Percentiles rank a stretch among this genome's conserved stretches.
phyloP scores from a whole-genome alignment of 495 filamentous ascomycete species.

The Letharia columbiana region DNA sequence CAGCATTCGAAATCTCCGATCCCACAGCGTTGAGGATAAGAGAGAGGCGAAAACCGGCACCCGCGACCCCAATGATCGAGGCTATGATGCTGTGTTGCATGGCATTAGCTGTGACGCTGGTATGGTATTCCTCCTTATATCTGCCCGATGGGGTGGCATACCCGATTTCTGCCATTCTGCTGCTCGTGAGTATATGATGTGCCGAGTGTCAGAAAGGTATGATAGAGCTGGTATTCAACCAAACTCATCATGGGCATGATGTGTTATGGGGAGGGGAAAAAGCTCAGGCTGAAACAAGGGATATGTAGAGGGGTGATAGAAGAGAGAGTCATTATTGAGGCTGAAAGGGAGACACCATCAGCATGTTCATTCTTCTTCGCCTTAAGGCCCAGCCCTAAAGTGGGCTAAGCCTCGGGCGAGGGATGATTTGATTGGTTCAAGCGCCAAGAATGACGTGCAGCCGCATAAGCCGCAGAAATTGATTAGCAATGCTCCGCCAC shows the following conservation, averaged over 20 bases:
- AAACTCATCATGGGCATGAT: constrained; percentile 7
- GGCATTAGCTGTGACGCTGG: constrained; percentile 5
- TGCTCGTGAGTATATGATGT: neutral
- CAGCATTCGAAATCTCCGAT: constrained; percentile 36
- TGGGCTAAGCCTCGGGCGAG: neutral
- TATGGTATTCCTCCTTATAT: neutral
- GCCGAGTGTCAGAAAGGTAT: neutral
- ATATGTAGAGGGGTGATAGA: neutral
- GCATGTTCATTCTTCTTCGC: neutral
- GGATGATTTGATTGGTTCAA: neutral
- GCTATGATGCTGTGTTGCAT: constrained; percentile 21
- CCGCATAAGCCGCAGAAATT: neutral
- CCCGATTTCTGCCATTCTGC: constrained; percentile 16
- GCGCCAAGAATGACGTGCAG: constrained; percentile 1
- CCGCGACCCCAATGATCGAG: constrained; percentile 33
- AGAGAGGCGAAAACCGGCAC: constrained; percentile 39
- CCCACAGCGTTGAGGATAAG: constrained; percentile 39
- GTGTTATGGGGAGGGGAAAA: neutral
- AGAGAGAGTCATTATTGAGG: neutral
- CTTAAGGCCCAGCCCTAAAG: too few species aligned
- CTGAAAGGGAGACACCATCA: neutral
- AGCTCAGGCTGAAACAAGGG: neutral
- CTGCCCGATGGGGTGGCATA: constrained; percentile 1
- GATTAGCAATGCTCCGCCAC: neutral
- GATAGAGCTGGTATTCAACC: neutral